Evolutionary conservation across 495 filamentous ascomycete species (phyloP).

Genomic region (Aspergillus leporis): DNA sequence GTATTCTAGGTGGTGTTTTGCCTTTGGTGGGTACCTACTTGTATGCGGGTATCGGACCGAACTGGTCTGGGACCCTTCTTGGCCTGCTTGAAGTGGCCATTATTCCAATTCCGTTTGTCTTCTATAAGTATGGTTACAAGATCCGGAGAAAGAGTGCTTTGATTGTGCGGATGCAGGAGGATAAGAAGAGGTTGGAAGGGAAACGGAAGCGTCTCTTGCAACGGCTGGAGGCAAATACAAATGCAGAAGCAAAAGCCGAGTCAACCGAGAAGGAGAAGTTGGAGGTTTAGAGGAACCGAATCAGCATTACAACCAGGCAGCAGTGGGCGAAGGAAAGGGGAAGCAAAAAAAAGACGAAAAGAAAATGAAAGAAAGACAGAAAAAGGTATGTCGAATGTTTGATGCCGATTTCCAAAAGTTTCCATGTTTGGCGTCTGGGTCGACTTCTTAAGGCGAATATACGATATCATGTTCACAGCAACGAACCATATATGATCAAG

Average conservation of each 20-base stretch:
- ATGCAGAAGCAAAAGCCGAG: neutral
- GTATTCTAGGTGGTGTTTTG: slow-evolving; percentile 64
- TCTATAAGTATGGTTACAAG: slow-evolving; percentile 27
- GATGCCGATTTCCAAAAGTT: slow-evolving; percentile 10
- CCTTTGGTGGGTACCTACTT: slow-evolving; percentile 74
- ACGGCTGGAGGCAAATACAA: slow-evolving; percentile 12
- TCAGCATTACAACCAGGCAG: neutral
- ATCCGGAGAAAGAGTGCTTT: slow-evolving; percentile 24
- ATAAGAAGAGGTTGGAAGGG: slow-evolving; percentile 22
- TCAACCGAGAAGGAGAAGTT: slow-evolving; percentile 17
- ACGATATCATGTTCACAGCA: neutral
- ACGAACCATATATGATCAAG: slow-evolving; percentile 4
- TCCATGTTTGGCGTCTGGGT: neutral
- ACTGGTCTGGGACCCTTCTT: slow-evolving; percentile 70
- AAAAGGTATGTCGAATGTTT: neutral
- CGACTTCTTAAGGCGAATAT: slow-evolving; percentile 8
- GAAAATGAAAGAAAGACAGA: neutral
- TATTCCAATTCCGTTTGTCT: slow-evolving; percentile 26
- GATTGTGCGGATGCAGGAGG: slow-evolving; percentile 26
- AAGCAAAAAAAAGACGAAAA: neutral
- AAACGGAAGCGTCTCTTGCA: slow-evolving; percentile 21
- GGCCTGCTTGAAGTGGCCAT: slow-evolving; percentile 26
- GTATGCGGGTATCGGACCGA: slow-evolving; percentile 65
- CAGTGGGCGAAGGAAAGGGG: neutral
- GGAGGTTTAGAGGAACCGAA: slow-evolving; percentile 11